Base-by-base conservation (phyloP, 78 protist genomes). In the Isochrysis galbana region DNA sequence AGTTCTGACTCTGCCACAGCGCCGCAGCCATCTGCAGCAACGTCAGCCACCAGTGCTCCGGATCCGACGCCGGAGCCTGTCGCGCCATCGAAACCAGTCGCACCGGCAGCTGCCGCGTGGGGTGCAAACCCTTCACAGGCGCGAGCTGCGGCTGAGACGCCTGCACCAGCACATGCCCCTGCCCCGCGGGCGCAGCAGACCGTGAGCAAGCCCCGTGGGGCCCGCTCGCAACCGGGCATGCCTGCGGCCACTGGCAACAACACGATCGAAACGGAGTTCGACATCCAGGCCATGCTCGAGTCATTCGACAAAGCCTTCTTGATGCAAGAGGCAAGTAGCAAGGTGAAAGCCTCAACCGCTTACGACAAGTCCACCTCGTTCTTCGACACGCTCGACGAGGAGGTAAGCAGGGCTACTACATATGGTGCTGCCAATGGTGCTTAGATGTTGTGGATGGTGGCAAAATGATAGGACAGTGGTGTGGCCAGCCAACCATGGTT, bases 331-430 rank as follows among this genome's bases (percentile, higher is more conserved):
- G 82, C 82, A 23, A 34, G 44, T 41, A 17, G 5, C 32, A 7
- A n/a, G 39, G 82, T 72, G 39, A 72, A 72, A 19, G 14, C 10
- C 29, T 32, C 82, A 23, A 34, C 36, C 32, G 82, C 42, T 36
- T 72, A 72, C 82, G 17, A 72, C 82, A 7, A 7, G 41, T 7
- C 17, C 39, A 3, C 41, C 32, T 29, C 82, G 32, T 32, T 72
- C 39, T 72, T 72, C 82, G 82, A 72, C 82, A 34, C 82, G 82
- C 82, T 72, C 17, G 82, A 72, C 82, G 82, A 72, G 82, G 82
- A 72, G 82, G 82, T 72, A 1, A n/a, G n/a, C n/a, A n/a, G n/a
- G n/a, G n/a, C n/a, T n/a, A n/a, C n/a, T n/a, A n/a, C n/a, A n/a
- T n/a, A n/a, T n/a, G n/a, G n/a, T n/a, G n/a, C n/a, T n/a, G n/a